phyloP scores from a whole-genome alignment of 73 alveolate genomes.

The Stentor coeruleus region DNA sequence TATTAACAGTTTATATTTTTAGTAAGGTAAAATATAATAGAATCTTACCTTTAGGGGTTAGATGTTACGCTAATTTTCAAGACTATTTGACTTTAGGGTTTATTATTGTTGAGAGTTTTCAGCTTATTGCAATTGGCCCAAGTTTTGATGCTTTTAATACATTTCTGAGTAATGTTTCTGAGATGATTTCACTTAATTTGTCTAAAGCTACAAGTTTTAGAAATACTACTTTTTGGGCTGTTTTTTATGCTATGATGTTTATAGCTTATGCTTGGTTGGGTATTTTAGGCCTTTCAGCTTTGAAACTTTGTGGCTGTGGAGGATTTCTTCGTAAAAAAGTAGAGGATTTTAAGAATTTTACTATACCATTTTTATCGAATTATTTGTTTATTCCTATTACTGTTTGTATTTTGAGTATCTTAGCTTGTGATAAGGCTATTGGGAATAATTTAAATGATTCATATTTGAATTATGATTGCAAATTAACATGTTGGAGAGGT shows the following conservation, averaged over 20 bases:
- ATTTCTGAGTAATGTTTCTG: no score
- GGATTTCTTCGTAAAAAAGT: no score
- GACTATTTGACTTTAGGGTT: neutral
- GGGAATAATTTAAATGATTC: conserved; percentile 1
- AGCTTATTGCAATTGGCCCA: neutral
- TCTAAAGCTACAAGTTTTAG: no score
- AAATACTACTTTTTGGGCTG: no score
- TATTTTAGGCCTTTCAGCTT: no score
- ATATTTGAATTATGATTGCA: neutral
- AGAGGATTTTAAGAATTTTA: no score
- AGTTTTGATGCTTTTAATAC: neutral
- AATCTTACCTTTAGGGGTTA: neutral
- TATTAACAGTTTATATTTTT: neutral
- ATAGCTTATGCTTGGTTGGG: no score
- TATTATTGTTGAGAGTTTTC: neutral
- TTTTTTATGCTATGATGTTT: no score
- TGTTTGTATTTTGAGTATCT: neutral
- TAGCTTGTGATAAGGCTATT: neutral
- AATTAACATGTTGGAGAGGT: neutral
- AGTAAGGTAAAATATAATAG: neutral
- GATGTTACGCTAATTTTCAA: neutral
- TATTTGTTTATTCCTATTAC: neutral
- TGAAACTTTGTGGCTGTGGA: no score
- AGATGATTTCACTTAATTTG: no score
- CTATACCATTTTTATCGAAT: no score